Conservation (phyloP, 75 land plant genomes). For the Pinus albicaulis region DNA sequence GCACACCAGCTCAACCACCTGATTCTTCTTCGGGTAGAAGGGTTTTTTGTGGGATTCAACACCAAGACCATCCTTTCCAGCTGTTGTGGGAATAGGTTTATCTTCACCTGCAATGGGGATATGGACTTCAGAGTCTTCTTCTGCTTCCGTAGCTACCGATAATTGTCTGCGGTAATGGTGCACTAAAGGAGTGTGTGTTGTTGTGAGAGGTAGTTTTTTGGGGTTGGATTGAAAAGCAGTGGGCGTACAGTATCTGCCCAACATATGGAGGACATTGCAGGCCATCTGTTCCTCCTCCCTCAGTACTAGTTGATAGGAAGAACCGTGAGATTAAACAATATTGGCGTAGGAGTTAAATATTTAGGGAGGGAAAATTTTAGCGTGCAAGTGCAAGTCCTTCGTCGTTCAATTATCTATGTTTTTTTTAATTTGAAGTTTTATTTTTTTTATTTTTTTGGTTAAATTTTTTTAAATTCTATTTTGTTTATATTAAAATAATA, state of each 20-base stretch:
- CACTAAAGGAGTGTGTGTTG: not conserved
- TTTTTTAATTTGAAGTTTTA: too few species aligned
- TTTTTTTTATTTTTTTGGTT: too few species aligned
- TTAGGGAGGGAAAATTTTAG: too few species aligned
- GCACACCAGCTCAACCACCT: conserved; percentile 83
- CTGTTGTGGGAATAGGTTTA: too few species aligned
- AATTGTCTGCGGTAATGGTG: not conserved
- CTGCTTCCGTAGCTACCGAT: not conserved
- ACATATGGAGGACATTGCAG: not conserved
- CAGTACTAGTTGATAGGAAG: too few species aligned
- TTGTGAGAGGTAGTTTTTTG: not conserved
- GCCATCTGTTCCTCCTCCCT: not conserved
- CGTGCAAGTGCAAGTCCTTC: too few species aligned
- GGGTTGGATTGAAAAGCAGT: not conserved
- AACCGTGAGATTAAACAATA: too few species aligned
- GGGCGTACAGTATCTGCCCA: not conserved
- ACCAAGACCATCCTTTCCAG: not conserved
- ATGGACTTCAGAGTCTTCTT: not conserved
- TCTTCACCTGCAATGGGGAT: too few species aligned
- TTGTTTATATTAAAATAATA: too few species aligned
- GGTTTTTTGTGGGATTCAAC: conserved; percentile 6
- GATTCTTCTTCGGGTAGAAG: conserved; percentile 67
- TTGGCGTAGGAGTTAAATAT: too few species aligned
- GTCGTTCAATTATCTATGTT: too few species aligned
- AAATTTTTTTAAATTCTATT: too few species aligned